phyloP scores from a whole-genome alignment of 139 green algal species.

The Coelastrella sp. region DNA sequence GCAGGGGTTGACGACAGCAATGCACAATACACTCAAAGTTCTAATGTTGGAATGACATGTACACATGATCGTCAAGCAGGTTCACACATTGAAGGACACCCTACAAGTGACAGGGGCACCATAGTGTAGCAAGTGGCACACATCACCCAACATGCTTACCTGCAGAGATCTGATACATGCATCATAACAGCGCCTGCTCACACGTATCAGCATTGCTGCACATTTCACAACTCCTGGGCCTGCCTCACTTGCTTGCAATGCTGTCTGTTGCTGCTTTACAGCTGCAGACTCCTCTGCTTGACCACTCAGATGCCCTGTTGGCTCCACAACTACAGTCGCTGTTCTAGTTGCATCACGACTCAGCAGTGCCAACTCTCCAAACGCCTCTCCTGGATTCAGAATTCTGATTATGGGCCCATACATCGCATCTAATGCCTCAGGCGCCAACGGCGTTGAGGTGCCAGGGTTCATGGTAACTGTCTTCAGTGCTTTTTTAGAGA shows the following conservation, averaged over 20 bases:
- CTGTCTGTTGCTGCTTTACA: not conserved
- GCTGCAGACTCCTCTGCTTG: not conserved
- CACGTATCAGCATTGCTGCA: not conserved
- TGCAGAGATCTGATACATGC: constrained; percentile 24
- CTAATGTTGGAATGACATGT: no score
- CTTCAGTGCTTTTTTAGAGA: no score
- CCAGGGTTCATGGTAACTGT: no score
- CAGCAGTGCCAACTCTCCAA: constrained; percentile 54
- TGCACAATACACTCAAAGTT: no score
- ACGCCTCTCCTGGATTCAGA: constrained; percentile 38
- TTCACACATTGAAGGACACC: no score
- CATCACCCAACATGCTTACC: not conserved
- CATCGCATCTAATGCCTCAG: not conserved
- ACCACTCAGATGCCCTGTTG: no score
- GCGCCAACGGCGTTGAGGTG: no score
- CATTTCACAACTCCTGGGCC: not conserved
- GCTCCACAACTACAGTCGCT: constrained; percentile 40
- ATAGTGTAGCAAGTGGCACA: no score
- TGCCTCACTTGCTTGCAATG: not conserved
- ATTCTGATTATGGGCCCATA: constrained; percentile 43
- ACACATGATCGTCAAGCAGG: no score
- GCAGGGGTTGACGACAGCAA: no score
- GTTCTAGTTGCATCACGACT: constrained; percentile 13
- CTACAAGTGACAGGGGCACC: no score
- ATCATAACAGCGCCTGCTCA: constrained; percentile 34